Evolutionary conservation across 2,329 filamentous ascomycete species (phyloP), one percentile per base, ranked within the genome.

Genomic region (Diaporthe citrichinensis): DNA sequence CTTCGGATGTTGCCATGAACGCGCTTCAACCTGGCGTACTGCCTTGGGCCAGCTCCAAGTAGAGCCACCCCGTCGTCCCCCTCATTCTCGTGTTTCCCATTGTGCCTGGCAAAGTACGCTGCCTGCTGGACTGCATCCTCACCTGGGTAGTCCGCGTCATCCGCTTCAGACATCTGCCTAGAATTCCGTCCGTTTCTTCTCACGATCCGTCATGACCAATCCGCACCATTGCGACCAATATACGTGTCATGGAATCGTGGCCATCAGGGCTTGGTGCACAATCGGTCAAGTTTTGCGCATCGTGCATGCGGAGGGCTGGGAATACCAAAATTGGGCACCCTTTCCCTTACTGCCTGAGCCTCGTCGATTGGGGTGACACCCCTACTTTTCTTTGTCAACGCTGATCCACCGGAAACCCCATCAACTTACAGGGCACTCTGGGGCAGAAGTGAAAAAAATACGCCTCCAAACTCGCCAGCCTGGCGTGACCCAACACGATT

Each of bases 141-240:
- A 4, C 46, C 49, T 46, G 46, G 20, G 17, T 8, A 71, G 39
- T 9, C 49, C 28, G 58, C 72, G 71, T 67, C 58, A 59, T 67
- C 65, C 34, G 61, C 74, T 31, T 39, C 53, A 53, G 23, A 31
- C 36, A 58, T 71, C 58, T 71, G 67, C 65, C 72, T 76, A 49
- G 65, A 44, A 31, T 28, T 44, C 41, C 25, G 28, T 44, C 10
- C 34, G 41, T 39, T 12, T 23, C 41, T 68, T 49, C n/a, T 25
- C 51, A 31, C 4, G 15, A 5, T 36, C 58, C 28, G 6, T 41
- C 49, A 53, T 41, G 39, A 59, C 57, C 44, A 46, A 57, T 23
- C 5, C 36, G 15, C 34, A 10, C 23, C 34, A 25, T n/a, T 17
- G 41, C 25, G 25, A 49, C 41, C 49, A 17, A 23, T 41, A 55